These are phyloP conservation scores for Cystobasidium tubakii DNA, from an alignment of 768 basidiomycete species.

Conservation along the genomic window DNA sequence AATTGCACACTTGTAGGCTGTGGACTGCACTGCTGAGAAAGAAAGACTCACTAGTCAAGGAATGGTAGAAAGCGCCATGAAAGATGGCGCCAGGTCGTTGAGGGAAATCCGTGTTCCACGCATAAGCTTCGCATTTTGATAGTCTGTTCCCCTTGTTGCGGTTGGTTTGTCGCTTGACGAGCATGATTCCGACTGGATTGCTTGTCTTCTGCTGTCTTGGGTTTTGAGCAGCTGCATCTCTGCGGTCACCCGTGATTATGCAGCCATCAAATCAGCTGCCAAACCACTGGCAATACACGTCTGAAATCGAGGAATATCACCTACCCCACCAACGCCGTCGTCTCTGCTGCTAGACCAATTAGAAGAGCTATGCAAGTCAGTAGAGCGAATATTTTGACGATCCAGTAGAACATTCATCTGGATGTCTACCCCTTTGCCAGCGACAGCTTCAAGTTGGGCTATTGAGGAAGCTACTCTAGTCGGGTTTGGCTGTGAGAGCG, in stretches of 20 bases:
- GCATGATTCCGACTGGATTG: slow-evolving; percentile 12
- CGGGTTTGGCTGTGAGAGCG: neutral
- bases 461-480: too few relatives aligned
- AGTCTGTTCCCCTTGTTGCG: neutral
- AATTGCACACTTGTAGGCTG: neutral
- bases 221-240: neutral
- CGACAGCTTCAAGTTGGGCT: too few relatives aligned
- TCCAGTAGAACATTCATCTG: slow-evolving; percentile 32
- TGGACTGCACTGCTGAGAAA: neutral
- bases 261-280: neutral
- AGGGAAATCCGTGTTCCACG: slow-evolving; percentile 13
- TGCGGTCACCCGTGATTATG: neutral
- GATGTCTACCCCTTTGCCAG: neutral
- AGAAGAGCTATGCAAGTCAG: slow-evolving; percentile 13
- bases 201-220: neutral
- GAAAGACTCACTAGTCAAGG: slow-evolving; percentile 11
- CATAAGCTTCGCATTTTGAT: slow-evolving; percentile 25
- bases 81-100: slow-evolving; percentile 16
- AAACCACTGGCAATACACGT: too few relatives aligned
- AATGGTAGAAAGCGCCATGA: slow-evolving; percentile 21
- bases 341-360: slow-evolving; percentile 26
- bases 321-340: slow-evolving; percentile 11
- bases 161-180: slow-evolving; percentile 8
- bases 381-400: slow-evolving; percentile 23
- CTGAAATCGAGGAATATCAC: too few relatives aligned